Base-by-base conservation (phyloP, 2,329 filamentous ascomycete species). In the Raffaelea deltoideospora region DNA sequence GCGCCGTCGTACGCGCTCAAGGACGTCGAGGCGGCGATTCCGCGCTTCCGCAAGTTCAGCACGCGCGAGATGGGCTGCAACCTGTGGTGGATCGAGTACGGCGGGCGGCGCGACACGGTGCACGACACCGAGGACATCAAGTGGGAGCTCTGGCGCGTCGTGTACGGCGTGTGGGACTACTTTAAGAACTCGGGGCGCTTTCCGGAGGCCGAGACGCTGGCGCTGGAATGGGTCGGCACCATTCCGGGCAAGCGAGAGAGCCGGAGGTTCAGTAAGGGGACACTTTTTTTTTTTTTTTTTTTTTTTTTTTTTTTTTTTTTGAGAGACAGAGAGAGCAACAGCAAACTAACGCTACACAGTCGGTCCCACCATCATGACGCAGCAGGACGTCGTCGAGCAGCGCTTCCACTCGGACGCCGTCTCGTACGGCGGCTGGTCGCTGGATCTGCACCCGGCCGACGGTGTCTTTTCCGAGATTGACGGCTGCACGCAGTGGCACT, bases 11-110 rank as follows among this genome's bases (percentile, higher is more conserved):
- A 49, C 20, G 46, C 47, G 1, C 39, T 49, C 10, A 41, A 46
- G 30, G 45, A 49, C 17, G 43, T 49, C 6, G 47, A 49, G 36
- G 30, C 29, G 13, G 36, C 44, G 18, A 49, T 49, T 27, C 47
- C 47, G 11, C 37, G 46, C n/a, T 49, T 49, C 43, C 41, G 40
- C 35, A 48, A 45, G 42, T 48, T 49, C 38, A 45, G 37, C 24
- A 47, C 47, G 10, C 44, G 43, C 24, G 47, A 49, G 18, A 49
- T 49, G 46, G 47, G 47, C 14, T 48, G 46, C 38, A 45, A 43
- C 24, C 40, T 49, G 31, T 49, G 47, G 47, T 49, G 46, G 47
- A 49, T 49, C 31, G 46, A 49, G 42, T 47, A 49, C 30, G 47
- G 47, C 23, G 47, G 47, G 13, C 37, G 46, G 19, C 31, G 48